A percentile compares a stretch with the other conserved stretches of the same genome.
Evolutionary conservation across 192 early-diverging fungal species (phyloP).

Genomic region (Coemansia sp.): DNA sequence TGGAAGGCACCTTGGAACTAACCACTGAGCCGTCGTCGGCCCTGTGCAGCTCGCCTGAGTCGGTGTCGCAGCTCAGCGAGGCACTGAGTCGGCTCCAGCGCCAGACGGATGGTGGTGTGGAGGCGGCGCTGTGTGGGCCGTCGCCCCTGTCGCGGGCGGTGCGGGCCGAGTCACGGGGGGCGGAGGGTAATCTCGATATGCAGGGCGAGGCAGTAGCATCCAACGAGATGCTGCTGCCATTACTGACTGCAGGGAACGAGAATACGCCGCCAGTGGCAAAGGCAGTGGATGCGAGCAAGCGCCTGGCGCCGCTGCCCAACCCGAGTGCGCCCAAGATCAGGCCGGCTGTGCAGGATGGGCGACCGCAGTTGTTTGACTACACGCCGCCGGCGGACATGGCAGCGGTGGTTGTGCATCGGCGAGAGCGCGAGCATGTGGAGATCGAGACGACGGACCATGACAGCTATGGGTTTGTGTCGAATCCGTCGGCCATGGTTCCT

Average conservation of each 20-base stretch:
- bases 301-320: slow-evolving; percentile 38
- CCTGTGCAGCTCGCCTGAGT: slow-evolving; percentile 22
- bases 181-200: slow-evolving; percentile 10
- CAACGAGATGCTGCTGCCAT: slow-evolving; percentile 33
- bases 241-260: slow-evolving; percentile 14
- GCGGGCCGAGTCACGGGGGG: not conserved
- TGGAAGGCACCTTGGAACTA: not conserved
- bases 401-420: not conserved
- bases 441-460: slow-evolving; percentile 36
- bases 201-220: slow-evolving; percentile 9
- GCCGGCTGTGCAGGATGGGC: slow-evolving; percentile 24
- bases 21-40: slow-evolving; percentile 22
- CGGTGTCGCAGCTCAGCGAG: slow-evolving; percentile 33
- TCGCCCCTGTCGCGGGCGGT: slow-evolving; percentile 21
- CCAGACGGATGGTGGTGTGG: not conserved
- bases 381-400: slow-evolving; percentile 11
- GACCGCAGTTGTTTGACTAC: slow-evolving; percentile 37
- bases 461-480: slow-evolving; percentile 44
- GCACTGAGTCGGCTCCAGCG: slow-evolving; percentile 25
- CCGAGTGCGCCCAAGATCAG: slow-evolving; percentile 40
- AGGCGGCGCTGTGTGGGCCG: slow-evolving; percentile 2
- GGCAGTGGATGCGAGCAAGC: slow-evolving; percentile 13
- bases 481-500: slow-evolving; percentile 27
- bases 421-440: slow-evolving; percentile 36
- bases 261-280: slow-evolving; percentile 13